Evolutionary conservation across 805 yeast genomes (phyloP).

Genomic region (Teunomyces barrocoloradensis): DNA sequence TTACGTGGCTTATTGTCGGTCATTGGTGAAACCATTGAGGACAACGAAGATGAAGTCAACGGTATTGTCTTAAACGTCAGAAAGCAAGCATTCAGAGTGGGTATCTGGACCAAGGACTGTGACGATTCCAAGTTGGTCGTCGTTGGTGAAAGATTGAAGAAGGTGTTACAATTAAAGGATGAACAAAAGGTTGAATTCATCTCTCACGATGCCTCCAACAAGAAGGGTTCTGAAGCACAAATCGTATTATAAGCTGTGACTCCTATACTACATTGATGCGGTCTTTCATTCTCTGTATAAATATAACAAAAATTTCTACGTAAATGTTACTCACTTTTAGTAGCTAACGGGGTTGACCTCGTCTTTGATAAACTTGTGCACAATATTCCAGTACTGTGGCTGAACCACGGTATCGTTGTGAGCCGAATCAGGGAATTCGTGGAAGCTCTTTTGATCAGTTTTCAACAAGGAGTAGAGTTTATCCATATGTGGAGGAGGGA

Average conservation of each 20-base stretch:
- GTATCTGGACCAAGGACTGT: slow-evolving; percentile 89
- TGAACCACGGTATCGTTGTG: slow-evolving; percentile 85
- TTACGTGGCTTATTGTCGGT: slow-evolving; percentile 82
- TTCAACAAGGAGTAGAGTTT: slow-evolving; percentile 52
- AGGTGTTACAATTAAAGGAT: slow-evolving; percentile 71
- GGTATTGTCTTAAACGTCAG: slow-evolving; percentile 92
- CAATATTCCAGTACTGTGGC: slow-evolving; percentile 72
- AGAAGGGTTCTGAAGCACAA: slow-evolving; percentile 37
- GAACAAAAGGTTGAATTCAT: slow-evolving; percentile 78
- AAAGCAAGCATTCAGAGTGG: slow-evolving; percentile 76
- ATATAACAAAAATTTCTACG: slow-evolving; percentile 1
- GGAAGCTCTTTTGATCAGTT: slow-evolving; percentile 49
- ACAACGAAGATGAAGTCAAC: slow-evolving; percentile 78
- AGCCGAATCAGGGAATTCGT: slow-evolving; percentile 55
- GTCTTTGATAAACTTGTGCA: slow-evolving; percentile 52
- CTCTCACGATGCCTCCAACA: slow-evolving; percentile 56
- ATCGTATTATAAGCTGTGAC: slow-evolving; percentile 25
- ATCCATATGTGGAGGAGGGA: slow-evolving; percentile 83
- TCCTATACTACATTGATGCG: slow-evolving; percentile 2
- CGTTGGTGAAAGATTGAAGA: slow-evolving; percentile 85
- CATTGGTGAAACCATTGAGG: slow-evolving; percentile 93
- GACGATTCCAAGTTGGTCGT: slow-evolving; percentile 60
- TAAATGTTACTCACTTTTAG: slow-evolving; percentile 10
- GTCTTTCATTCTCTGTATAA: slow-evolving; percentile 1
- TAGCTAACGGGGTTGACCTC: slow-evolving; percentile 43